Percentiles rank a stretch among this genome's conserved stretches.
phyloP scores from a whole-genome alignment of 2,329 filamentous ascomycete genomes.

The Aspergillus niger region DNA sequence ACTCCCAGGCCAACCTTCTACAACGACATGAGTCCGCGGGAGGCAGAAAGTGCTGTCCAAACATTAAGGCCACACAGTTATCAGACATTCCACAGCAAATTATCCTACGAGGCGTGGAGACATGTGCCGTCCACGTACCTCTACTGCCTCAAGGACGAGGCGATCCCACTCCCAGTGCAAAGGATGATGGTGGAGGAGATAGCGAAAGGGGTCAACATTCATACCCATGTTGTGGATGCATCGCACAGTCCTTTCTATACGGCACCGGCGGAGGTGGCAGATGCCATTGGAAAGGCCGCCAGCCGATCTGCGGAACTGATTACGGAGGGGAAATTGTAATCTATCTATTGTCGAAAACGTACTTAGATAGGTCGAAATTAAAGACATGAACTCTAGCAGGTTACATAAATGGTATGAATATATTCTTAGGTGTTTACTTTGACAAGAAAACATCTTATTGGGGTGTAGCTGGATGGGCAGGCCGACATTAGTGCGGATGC shows the following conservation, averaged over 20 bases:
- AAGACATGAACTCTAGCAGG: no score
- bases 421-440: no score
- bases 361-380: no score
- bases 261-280: background rate
- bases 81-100: background rate
- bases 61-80: constrained; percentile 5
- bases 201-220: background rate
- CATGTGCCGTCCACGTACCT: constrained; percentile 7
- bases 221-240: background rate
- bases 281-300: background rate
- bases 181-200: constrained; percentile 9
- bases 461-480: no score
- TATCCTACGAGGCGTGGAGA: background rate
- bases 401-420: no score
- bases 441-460: no score
- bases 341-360: no score
- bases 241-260: constrained; percentile 9
- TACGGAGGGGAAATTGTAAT: no score
- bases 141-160: constrained; percentile 4
- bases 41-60: background rate
- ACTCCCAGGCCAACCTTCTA: background rate
- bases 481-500: no score
- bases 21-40: background rate
- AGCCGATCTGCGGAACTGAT: no score
- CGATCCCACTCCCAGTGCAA: background rate